These are phyloP conservation scores for Hypoxylon sp. DNA, from an alignment of 2,329 filamentous ascomycete species.

Conservation along the genomic window DNA sequence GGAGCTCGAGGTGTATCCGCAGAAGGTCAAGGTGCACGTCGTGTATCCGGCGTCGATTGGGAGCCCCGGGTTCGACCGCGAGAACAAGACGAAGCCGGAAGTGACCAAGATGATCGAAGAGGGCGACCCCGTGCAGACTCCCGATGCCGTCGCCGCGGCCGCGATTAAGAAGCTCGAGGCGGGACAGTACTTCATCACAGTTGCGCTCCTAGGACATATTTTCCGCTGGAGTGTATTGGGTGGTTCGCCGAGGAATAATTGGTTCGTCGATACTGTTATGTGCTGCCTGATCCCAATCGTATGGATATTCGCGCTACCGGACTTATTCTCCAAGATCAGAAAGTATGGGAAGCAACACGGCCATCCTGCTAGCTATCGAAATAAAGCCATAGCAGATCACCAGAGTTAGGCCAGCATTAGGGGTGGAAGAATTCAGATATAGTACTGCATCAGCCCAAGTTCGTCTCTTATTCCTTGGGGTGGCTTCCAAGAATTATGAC, in stretches of 20 bases:
- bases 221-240: conserved; percentile 76
- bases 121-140: conserved; percentile 83
- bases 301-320: conserved; percentile 71
- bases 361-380: conserved; percentile 67
- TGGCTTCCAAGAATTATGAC: background rate
- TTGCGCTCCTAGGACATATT: conserved; percentile 77
- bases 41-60: conserved; percentile 89
- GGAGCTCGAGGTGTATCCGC: conserved; percentile 89
- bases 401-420: conserved; percentile 2
- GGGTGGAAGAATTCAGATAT: no score
- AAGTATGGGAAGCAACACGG: conserved; percentile 71
- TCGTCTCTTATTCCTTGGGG: no score
- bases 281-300: conserved; percentile 67
- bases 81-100: conserved; percentile 84
- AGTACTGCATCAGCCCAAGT: background rate
- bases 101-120: conserved; percentile 86
- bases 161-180: conserved; percentile 82
- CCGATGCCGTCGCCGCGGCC: conserved; percentile 80
- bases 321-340: conserved; percentile 71
- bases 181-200: conserved; percentile 84
- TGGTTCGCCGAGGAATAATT: conserved; percentile 70
- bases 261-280: conserved; percentile 71
- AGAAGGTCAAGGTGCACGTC: conserved; percentile 83
- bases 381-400: conserved; percentile 46
- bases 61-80: conserved; percentile 79